phyloP scores from a whole-genome alignment of 768 basidiomycete genomes.

The Suillus subluteus region DNA sequence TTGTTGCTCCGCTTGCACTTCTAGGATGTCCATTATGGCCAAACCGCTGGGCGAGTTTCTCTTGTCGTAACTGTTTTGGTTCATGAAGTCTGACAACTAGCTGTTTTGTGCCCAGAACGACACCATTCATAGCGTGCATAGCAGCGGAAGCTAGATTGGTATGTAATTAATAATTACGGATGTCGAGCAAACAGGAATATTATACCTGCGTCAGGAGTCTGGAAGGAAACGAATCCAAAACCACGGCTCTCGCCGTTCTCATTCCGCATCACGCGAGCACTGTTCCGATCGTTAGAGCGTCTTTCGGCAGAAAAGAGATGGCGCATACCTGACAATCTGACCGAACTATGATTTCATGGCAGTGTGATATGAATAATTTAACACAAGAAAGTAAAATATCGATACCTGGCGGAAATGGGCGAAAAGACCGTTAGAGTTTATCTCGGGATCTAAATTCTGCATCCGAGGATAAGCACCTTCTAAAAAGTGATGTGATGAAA shows the following conservation, averaged over 20 bases:
- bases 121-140: slow-evolving; percentile 81
- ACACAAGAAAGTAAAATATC: slow-evolving; percentile 11
- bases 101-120: slow-evolving; percentile 69
- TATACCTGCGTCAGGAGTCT: slow-evolving; percentile 80
- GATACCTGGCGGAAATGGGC: slow-evolving; percentile 78
- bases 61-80: slow-evolving; percentile 88
- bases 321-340: slow-evolving; percentile 80
- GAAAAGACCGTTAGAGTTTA: slow-evolving; percentile 85
- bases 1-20: slow-evolving; percentile 81
- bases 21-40: slow-evolving; percentile 80
- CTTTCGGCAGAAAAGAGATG: neutral
- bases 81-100: slow-evolving; percentile 89
- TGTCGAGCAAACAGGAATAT: neutral
- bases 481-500: slow-evolving; percentile 14
- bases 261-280: slow-evolving; percentile 92
- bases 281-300: slow-evolving; percentile 28
- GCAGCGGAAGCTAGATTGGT: slow-evolving; percentile 62
- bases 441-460: slow-evolving; percentile 83
- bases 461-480: slow-evolving; percentile 14
- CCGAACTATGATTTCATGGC: slow-evolving; percentile 62
- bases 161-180: neutral
- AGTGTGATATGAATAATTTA: slow-evolving; percentile 21
- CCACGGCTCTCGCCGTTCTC: slow-evolving; percentile 81
- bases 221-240: slow-evolving; percentile 91
- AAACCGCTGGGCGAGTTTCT: slow-evolving; percentile 85